Conservation (phyloP, 352 stramenopile genomes). For the Globisporangium irregulare region DNA sequence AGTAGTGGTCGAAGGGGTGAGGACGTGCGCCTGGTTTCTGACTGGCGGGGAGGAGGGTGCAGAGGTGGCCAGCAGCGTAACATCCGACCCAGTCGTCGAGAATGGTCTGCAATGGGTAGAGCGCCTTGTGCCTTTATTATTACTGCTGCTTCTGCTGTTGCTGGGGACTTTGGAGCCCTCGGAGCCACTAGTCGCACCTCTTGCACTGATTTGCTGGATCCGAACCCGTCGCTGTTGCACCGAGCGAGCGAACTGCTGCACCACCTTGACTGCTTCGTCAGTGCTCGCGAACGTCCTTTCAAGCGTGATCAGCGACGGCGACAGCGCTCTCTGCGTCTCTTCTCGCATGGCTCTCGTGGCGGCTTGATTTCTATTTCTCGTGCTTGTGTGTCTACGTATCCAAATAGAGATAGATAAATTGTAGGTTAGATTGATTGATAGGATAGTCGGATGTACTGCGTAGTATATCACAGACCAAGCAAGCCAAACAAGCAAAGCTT, state of each 20-base stretch:
- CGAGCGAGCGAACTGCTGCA: slow-evolving; percentile 51
- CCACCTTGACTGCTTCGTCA: slow-evolving; percentile 32
- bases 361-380: neutral
- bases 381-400: neutral
- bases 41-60: slow-evolving; percentile 8
- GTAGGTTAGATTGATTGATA: neutral
- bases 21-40: slow-evolving; percentile 27
- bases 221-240: slow-evolving; percentile 47
- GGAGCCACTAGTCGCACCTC: neutral
- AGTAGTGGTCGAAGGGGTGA: slow-evolving; percentile 2
- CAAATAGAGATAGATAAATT: neutral
- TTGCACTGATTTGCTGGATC: neutral
- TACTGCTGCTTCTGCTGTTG: neutral
- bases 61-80: neutral
- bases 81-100: neutral
- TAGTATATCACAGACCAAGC: neutral
- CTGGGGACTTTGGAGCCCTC: neutral
- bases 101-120: neutral
- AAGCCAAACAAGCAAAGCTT: neutral
- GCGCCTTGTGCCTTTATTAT: neutral
- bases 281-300: neutral
- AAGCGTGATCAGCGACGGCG: neutral
- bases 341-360: neutral
- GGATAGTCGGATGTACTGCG: neutral
- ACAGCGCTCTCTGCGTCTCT: neutral